Conservation (phyloP, 371 early-diverging fungal species). For the Mortierella sp. region DNA sequence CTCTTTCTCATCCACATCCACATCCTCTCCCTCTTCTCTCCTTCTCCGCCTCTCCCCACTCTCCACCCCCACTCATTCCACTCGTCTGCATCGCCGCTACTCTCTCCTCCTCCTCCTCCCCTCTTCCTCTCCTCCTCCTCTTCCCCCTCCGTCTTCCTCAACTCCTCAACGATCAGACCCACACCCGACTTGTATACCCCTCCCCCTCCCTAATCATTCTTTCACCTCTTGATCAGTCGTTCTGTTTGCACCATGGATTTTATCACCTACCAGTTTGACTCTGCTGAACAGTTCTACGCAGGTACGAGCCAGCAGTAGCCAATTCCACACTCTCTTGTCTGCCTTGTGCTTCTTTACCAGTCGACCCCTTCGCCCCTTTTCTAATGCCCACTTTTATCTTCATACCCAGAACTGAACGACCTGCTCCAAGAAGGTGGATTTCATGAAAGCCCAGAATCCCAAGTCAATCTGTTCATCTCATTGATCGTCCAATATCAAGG, state of each 20-base stretch:
- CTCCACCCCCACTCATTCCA: background rate
- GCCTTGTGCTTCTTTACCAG: background rate
- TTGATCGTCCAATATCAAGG: conserved; percentile 56
- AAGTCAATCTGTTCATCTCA: conserved; percentile 58
- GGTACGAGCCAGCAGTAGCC: conserved; percentile 46
- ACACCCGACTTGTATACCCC: background rate
- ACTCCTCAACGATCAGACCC: background rate
- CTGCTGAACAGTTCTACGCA: conserved; percentile 58
- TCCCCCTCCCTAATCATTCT: background rate
- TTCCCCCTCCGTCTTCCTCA: background rate
- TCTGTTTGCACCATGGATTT: conserved; percentile 31
- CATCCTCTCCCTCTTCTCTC: background rate
- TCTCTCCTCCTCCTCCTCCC: background rate
- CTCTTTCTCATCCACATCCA: background rate
- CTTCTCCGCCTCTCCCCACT: background rate
- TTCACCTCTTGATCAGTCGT: background rate
- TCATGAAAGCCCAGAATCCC: conserved; percentile 57
- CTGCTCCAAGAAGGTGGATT: conserved; percentile 58
- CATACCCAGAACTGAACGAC: conserved; percentile 63
- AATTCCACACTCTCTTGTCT: background rate
- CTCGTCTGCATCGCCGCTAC: background rate
- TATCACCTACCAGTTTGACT: conserved; percentile 53
- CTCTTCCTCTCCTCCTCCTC: background rate
- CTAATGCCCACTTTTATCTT: background rate
- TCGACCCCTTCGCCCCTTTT: background rate